Evolutionary conservation across 2,329 filamentous ascomycete species (phyloP).

Genomic region (Pestalotiopsis sp.): DNA sequence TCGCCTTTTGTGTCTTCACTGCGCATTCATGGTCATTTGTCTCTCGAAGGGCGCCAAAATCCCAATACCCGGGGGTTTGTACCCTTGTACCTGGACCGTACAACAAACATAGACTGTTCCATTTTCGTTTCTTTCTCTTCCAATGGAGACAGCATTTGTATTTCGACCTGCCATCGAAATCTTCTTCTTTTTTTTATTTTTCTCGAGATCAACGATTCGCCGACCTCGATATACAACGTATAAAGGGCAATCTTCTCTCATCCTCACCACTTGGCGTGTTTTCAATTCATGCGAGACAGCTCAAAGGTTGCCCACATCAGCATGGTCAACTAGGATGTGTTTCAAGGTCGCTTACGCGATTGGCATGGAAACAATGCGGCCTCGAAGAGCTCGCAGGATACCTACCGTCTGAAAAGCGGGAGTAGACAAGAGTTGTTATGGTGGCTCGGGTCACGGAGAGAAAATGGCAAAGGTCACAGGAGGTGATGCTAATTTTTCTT

Average conservation of each 20-base stretch:
- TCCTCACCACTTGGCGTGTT: background rate
- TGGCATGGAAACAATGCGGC: background rate
- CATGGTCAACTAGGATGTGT: background rate
- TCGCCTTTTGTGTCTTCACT: conserved; percentile 18
- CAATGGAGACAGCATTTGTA: conserved; percentile 10
- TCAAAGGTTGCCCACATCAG: background rate
- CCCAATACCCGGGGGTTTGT: conserved; percentile 23
- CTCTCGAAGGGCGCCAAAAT: conserved; percentile 12
- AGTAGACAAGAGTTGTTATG: background rate
- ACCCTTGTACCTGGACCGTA: conserved; percentile 30
- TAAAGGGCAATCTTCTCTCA: background rate
- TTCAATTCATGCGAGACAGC: background rate
- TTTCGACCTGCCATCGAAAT: conserved; percentile 15
- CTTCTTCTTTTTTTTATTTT: conserved; percentile 6
- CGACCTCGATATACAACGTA: conserved; percentile 13
- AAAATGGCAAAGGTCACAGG: background rate
- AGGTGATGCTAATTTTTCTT: background rate
- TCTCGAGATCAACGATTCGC: conserved; percentile 5
- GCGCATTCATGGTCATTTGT: conserved; percentile 20
- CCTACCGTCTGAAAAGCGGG: background rate
- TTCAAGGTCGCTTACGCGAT: background rate
- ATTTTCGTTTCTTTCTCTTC: conserved; percentile 17
- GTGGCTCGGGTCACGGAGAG: background rate
- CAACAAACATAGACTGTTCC: conserved; percentile 30
- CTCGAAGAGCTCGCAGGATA: background rate